Evolutionary conservation across 805 yeast species (phyloP).

Genomic region (Candida argentea): DNA sequence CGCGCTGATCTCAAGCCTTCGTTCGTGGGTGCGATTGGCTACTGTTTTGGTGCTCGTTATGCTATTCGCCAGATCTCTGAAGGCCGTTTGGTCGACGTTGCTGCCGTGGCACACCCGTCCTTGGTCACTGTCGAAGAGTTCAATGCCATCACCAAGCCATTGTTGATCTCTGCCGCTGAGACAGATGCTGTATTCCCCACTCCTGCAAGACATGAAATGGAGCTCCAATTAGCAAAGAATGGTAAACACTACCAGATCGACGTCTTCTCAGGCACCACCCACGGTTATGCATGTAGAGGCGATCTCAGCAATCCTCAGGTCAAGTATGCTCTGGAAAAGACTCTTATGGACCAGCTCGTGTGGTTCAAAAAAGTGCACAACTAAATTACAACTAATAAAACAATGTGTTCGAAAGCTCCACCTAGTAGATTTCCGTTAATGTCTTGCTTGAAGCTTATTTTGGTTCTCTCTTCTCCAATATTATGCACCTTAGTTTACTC

Average conservation of each 20-base stretch:
- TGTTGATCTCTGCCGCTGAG: constrained; percentile 70
- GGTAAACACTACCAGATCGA: constrained; percentile 51
- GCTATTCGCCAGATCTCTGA: constrained; percentile 20
- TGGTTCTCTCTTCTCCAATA: too few relatives aligned
- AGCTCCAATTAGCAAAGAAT: constrained; percentile 41
- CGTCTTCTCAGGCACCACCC: constrained; percentile 52
- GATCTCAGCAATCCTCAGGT: constrained; percentile 45
- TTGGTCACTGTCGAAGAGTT: constrained; percentile 58
- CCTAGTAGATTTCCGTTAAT: constrained; percentile 1
- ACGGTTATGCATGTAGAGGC: constrained; percentile 79
- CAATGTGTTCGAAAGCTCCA: neutral
- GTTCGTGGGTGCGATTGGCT: constrained; percentile 10
- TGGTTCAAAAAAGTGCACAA: neutral
- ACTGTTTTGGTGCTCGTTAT: constrained; percentile 14
- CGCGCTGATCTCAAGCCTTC: constrained; percentile 2
- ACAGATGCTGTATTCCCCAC: constrained; percentile 52
- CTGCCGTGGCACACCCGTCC: constrained; percentile 81
- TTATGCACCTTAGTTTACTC: too few relatives aligned
- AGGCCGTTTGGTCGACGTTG: constrained; percentile 39
- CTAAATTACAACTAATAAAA: too few relatives aligned
- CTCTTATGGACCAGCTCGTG: constrained; percentile 35
- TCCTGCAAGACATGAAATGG: constrained; percentile 55
- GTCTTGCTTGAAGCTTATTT: too few relatives aligned
- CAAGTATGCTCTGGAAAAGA: constrained; percentile 59
- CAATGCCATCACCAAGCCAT: constrained; percentile 48